A percentile compares a stretch with the other conserved stretches of the same genome.
Evolutionary conservation across 768 basidiomycete species (phyloP).

Genomic region (Leucocoprinus leucothites): DNA sequence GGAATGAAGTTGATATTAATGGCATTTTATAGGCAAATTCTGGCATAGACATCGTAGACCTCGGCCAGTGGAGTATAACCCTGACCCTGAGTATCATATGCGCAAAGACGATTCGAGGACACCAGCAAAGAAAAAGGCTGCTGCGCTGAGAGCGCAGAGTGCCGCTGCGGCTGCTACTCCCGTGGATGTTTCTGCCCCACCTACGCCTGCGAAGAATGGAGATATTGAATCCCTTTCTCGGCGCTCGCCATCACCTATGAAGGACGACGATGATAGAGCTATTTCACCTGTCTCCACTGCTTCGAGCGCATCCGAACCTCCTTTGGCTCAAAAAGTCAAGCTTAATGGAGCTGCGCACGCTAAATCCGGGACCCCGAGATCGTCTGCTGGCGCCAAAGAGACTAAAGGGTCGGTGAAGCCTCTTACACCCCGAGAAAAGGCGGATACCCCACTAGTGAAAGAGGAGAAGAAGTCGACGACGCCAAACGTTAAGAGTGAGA

Average conservation of each 20-base stretch:
- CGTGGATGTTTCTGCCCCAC: conserved; percentile 32
- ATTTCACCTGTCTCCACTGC: conserved; percentile 70
- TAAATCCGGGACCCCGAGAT: conserved; percentile 17
- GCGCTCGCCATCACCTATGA: conserved; percentile 19
- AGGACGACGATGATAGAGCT: conserved; percentile 52
- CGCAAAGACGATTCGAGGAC: conserved; percentile 58
- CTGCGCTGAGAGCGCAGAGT: conserved; percentile 46
- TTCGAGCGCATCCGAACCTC: conserved; percentile 73
- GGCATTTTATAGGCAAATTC: conserved; percentile 63
- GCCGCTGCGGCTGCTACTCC: conserved; percentile 42
- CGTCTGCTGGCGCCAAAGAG: conserved; percentile 7
- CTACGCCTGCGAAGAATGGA: conserved; percentile 42
- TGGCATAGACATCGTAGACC: conserved; percentile 86
- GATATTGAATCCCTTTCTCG: conserved; percentile 30
- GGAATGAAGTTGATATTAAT: conserved; percentile 7
- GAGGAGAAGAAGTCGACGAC: conserved; percentile 15
- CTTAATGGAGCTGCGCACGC: conserved; percentile 46
- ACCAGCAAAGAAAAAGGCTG: conserved; percentile 52
- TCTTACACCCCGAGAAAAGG: conserved; percentile 9
- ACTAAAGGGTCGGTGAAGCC: conserved; percentile 12
- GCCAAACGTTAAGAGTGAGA: conserved; percentile 7
- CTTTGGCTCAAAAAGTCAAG: conserved; percentile 67
- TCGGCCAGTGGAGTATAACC: conserved; percentile 76
- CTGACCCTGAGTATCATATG: conserved; percentile 68
- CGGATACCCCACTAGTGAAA: neutral